Evolutionary conservation across 2,329 filamentous ascomycete genomes (phyloP).

Genomic region (Cordyceps fumosorosea): DNA sequence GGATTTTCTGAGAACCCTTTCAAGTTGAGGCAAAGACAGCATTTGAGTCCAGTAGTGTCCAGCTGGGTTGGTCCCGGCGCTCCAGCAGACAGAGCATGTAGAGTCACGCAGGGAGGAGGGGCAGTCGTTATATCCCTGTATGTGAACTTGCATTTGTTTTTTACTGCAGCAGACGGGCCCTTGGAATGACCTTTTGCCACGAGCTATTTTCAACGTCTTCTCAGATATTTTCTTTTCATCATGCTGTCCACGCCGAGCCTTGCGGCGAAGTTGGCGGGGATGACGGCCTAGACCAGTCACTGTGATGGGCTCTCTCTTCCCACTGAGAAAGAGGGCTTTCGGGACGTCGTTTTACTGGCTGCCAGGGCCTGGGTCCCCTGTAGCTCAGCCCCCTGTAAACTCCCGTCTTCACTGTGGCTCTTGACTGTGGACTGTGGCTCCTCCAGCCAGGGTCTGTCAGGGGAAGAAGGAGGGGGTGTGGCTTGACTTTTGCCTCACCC

Average conservation of each 20-base stretch:
- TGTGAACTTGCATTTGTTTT: background rate
- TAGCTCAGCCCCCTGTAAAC: background rate
- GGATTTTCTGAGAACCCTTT: background rate
- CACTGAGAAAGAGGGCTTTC: too few relatives aligned
- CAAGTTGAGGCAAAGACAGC: background rate
- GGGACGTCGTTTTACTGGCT: too few relatives aligned
- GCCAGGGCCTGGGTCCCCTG: too few relatives aligned
- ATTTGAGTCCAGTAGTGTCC: too few relatives aligned
- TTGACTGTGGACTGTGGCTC: background rate
- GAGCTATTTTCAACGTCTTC: background rate
- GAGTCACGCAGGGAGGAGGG: background rate
- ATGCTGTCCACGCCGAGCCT: background rate
- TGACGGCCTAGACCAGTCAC: background rate
- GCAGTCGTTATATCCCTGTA: background rate
- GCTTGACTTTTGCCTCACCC: background rate
- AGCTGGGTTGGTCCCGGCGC: too few relatives aligned
- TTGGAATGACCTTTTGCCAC: background rate
- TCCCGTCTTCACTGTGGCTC: background rate
- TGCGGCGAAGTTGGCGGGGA: background rate
- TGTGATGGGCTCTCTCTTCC: too few relatives aligned
- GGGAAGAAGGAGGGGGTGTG: background rate
- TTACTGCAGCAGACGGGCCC: background rate
- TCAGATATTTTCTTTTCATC: background rate
- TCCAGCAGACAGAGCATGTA: background rate
- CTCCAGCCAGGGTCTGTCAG: background rate